Evolutionary conservation across 2,329 filamentous ascomycete genomes (phyloP), one percentile per base, ranked within the genome.

Genomic region (Penicillium sp.): DNA sequence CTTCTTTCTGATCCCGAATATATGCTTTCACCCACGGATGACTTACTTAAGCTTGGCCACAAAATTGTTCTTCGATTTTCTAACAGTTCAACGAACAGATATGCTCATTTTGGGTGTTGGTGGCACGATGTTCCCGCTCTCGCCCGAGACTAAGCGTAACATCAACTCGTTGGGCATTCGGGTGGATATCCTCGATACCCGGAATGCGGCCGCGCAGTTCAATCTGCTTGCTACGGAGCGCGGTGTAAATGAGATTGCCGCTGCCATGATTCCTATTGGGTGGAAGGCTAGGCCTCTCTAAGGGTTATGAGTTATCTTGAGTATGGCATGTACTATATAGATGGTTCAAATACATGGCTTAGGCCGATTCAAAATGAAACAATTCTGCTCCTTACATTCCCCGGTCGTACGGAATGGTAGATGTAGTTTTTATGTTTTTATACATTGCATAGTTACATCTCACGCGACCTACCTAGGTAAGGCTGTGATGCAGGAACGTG

Each of bases 181-280:
- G 50, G 77, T 97, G 5, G 93, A 98, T 63, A 78, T 96, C 3
- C 79, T 91, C 63, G 93, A 97, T 71, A 97, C 93, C 29, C 77
- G 88, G 55, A 97, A 97, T 70, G 93, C 93, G 8, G 88, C 91
- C 1, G 85, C 90, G 31, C 89, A 96, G 67, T 98, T 93, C 69
- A 98, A 98, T 65, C 67, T 98, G 62, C 73, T 98, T 48, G 91
- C 89, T n/a, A 97, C 89, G 17, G 93, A 98, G 73, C 77, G 93
- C 45, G 91, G 93, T 1, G 82, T 93, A 6, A 77, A 82, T 19
- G 85, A 91, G 61, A 83, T 97, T 54, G 91, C 89, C 26, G 91
- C 88, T 2, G 91, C 89, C 9, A 67, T 98, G 69, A 80, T 97
- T 68, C 90, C 90, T 0, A 77, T 93, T 46, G 89, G 88, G 2